phyloP scores from a whole-genome alignment of 1,139 yeast genomes.

The Protomyces inouyei region DNA sequence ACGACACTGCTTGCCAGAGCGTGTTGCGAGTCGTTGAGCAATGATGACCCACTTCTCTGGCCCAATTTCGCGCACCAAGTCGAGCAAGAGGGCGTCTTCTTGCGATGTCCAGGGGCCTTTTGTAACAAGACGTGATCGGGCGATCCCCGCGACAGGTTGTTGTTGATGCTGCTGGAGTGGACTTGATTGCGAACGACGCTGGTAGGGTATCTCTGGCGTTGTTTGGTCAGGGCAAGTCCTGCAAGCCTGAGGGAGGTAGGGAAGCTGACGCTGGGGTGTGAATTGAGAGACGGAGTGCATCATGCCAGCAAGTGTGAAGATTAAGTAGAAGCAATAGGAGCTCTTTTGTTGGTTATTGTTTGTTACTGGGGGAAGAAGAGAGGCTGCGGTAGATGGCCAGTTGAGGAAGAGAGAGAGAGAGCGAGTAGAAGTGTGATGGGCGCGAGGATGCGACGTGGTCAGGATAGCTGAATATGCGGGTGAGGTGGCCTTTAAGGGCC shows the following conservation, averaged over 20 bases:
- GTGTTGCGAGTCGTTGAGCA: constrained; percentile 62
- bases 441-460: no score
- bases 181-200: not conserved
- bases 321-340: no score
- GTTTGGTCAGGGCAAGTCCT: not conserved
- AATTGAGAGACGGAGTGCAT: not conserved
- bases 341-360: no score
- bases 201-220: not conserved
- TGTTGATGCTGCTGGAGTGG: not conserved
- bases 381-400: no score
- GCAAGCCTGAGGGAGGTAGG: not conserved
- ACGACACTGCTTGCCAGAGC: constrained; percentile 89
- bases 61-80: constrained; percentile 67
- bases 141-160: not conserved
- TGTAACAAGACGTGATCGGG: not conserved
- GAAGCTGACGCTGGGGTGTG: not conserved
- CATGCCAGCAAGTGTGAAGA: no score
- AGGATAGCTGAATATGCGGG: no score
- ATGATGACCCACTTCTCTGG: constrained; percentile 89
- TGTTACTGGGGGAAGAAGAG: no score
- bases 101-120: constrained; percentile 85
- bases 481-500: no score
- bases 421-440: no score
- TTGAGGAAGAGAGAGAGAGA: no score
- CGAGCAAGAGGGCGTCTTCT: constrained; percentile 70